These are phyloP conservation scores for Dicorynia guianensis DNA, from an alignment of 306 rosid genomes.

Conservation along the genomic window DNA sequence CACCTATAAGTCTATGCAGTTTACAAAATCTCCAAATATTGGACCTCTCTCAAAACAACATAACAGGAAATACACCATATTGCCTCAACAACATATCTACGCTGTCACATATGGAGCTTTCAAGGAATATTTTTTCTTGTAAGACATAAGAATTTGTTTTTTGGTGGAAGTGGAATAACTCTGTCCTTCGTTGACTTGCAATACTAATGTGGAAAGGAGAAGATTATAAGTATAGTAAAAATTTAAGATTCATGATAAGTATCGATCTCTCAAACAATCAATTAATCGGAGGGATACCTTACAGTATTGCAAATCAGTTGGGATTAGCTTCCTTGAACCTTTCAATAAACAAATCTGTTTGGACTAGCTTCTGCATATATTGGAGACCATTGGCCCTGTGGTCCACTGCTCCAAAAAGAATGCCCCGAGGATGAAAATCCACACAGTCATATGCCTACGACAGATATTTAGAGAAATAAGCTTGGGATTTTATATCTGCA, in stretches of 20 bases:
- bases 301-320: conserved; percentile 29
- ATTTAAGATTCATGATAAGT: conserved; percentile 28
- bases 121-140: too few species aligned
- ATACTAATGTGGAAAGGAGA: conserved; percentile 52
- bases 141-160: too few species aligned
- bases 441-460: too few species aligned
- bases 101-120: background rate
- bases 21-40: conserved; percentile 32
- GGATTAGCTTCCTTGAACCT: conserved; percentile 43
- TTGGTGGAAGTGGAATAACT: too few species aligned
- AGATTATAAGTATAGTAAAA: conserved; percentile 34
- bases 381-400: too few species aligned
- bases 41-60: conserved; percentile 41
- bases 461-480: too few species aligned
- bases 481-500: too few species aligned
- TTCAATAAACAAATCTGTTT: conserved; percentile 37
- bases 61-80: conserved; percentile 40
- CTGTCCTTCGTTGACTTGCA: too few species aligned
- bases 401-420: too few species aligned
- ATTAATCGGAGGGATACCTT: conserved; percentile 42
- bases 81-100: conserved; percentile 34
- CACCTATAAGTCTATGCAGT: conserved; percentile 36
- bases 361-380: conserved; percentile 30
- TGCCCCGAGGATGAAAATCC: too few species aligned
- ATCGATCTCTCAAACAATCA: conserved; percentile 51